Base-by-base conservation (phyloP, 2,329 filamentous ascomycete genomes). In the Fusarium pilosicola region DNA sequence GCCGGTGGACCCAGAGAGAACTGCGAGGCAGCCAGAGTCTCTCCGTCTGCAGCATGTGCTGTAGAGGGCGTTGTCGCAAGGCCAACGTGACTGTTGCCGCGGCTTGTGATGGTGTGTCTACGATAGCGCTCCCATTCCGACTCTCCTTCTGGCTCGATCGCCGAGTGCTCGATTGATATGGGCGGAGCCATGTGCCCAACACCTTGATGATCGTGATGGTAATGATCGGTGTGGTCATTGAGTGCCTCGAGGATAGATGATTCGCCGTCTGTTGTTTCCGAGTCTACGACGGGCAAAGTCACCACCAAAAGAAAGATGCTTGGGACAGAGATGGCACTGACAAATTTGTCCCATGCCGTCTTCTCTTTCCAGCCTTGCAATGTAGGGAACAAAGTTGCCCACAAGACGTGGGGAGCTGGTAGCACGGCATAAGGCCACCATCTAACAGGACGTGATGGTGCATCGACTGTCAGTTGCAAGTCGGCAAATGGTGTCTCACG, bases 211-310 rank as follows among this genome's bases (percentile, higher is more conserved):
- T 68, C 68, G 15, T 59, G 66, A 30, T 41, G 36, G 38, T 45
- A 39, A 49, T 80, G 73, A 18, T 73, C 65, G 8, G 78, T 70
- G 41, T 79, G 76, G 30, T 84, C 83, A 15, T 79, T 66, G 12
- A 79, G 56, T 15, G 68, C 76, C 10, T 78, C 79, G 8, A 76
- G 69, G 13, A 76, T n/a, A 11, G 77, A 79, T 28, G 58, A 63
- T 22, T 78, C 76, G 11, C 79, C 79, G 9, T 90, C 88, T 13
- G 88, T 86, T 26, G 89, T 87, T 46, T 89, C 88, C 3, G 89
- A 89, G 77, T 98, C 96, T 11, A 97, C 94, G 2, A 99, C 95
- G 1, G 97, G 96, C 9, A 99, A 83, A 1, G 96, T 99, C 52
- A 96, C 90, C 2, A 96, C 96, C 8, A 99, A 86, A 5, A 98